Evolutionary conservation across 306 rosid genomes (phyloP), one percentile per base, ranked within the genome.

Genomic region (Senna tora): DNA sequence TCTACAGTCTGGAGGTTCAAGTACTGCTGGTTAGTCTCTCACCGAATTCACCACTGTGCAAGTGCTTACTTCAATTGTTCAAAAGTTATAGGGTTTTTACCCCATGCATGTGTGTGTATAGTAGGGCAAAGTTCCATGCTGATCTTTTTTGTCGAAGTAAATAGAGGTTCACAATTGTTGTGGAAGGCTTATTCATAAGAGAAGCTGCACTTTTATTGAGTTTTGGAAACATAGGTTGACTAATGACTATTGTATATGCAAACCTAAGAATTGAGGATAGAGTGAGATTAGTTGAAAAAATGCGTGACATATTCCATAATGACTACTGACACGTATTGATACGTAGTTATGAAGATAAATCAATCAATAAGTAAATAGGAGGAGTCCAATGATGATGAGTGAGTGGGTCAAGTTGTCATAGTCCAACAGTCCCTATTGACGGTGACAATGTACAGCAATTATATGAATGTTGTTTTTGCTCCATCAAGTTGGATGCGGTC

Each of bases 361-460:
- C 45, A 50, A 73, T 10, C 43, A 32, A 17, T 41, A 9, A 41
- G 8, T 41, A 4, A 14, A 15, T 9, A 38, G 4, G 16, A 22
- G 16, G 15, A 68, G 21, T 51, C 25, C 55, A 67, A 72, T n/a
- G n/a, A 52, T n/a, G 30, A 11, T 30, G 32, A 41, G 80, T 69
- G 68, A 77, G 80, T 69, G 72, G 80, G 82, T 77, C 80, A 42
- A 45, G 19, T 25, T 55, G 72, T 57, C 75, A 57, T 71, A 36
- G 39, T 64, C 74, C 45, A 28, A 59, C 54, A 38, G 53, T 56
- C 41, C 51, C 51, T 9, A 11, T 49, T 69, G 79, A 60, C n/a
- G 41, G 53, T 38, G 78, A 34, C 39, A n/a, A 10, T 55, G 63
- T 55, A 28, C 46, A 25, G 55, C 65, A 54, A 25, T 25, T 25